A percentile compares a stretch with the other conserved stretches of the same genome.
Evolutionary conservation across 2,329 filamentous ascomycete genomes (phyloP).

Genomic region (Shiraia bambusicola): DNA sequence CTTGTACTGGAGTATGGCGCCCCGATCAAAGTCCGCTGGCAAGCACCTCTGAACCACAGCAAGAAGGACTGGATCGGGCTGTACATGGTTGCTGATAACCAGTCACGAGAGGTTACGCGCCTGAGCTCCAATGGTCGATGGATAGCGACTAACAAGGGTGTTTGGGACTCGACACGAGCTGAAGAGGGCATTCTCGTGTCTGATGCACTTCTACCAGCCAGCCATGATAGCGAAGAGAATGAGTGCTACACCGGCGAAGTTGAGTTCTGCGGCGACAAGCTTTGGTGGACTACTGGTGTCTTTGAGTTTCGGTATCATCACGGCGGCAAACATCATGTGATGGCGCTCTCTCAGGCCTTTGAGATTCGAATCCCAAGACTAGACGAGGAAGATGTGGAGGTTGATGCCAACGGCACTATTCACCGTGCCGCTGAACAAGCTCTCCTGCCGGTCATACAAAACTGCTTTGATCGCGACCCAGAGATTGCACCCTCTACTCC

Average conservation of each 20-base stretch:
- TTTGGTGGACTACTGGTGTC: slow-evolving; percentile 95
- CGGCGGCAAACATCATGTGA: slow-evolving; percentile 85
- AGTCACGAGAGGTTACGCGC: slow-evolving; percentile 78
- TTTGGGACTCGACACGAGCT: slow-evolving; percentile 72
- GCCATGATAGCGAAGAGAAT: slow-evolving; percentile 49
- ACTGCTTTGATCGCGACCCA: slow-evolving; percentile 89
- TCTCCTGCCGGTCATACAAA: slow-evolving; percentile 79
- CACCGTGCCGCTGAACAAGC: slow-evolving; percentile 72
- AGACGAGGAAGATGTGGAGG: slow-evolving; percentile 68
- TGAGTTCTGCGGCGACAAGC: slow-evolving; percentile 84
- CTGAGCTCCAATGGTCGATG: slow-evolving; percentile 86
- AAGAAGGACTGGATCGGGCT: slow-evolving; percentile 94
- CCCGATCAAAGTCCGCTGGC: slow-evolving; percentile 88
- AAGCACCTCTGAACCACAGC: slow-evolving; percentile 80
- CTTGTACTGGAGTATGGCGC: slow-evolving; percentile 85
- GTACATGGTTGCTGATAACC: slow-evolving; percentile 94
- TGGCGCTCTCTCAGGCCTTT: slow-evolving; percentile 91
- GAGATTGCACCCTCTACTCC: slow-evolving; percentile 81
- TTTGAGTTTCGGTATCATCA: slow-evolving; percentile 99
- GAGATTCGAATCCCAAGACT: slow-evolving; percentile 84
- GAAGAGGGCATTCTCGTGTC: slow-evolving; percentile 75
- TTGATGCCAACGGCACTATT: slow-evolving; percentile 61
- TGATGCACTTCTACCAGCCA: slow-evolving; percentile 59
- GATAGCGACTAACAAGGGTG: slow-evolving; percentile 75
- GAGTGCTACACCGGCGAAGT: slow-evolving; percentile 77